Evolutionary conservation across 805 yeast genomes (phyloP).

Genomic region (Suhomyces sp.): DNA sequence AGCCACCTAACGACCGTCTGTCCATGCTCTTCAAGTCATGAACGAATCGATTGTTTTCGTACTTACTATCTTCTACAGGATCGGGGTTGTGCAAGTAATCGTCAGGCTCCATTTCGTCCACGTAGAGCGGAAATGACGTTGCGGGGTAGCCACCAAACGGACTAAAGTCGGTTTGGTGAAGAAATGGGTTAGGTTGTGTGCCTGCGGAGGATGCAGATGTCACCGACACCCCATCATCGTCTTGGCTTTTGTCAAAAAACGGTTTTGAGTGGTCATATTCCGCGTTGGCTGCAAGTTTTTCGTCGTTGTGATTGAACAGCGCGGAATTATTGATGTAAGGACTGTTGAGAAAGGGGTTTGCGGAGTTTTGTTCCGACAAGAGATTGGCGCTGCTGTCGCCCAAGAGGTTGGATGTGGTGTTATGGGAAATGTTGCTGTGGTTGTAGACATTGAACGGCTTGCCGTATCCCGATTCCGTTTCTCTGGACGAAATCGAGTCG

Average conservation of each 20-base stretch:
- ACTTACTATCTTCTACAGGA: constrained; percentile 85
- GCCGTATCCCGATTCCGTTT: constrained; percentile 22
- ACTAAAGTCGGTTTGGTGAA: constrained; percentile 60
- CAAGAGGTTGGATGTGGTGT: constrained; percentile 37
- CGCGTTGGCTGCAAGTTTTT: neutral
- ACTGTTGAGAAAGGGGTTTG: constrained; percentile 5
- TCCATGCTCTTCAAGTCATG: constrained; percentile 68
- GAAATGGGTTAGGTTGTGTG: constrained; percentile 27
- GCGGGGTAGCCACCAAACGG: constrained; percentile 99
- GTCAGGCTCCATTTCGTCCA: constrained; percentile 93
- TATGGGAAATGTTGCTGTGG: constrained; percentile 25
- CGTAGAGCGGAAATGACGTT: constrained; percentile 79
- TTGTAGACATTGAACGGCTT: constrained; percentile 40
- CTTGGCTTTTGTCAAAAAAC: neutral
- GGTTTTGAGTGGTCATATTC: neutral
- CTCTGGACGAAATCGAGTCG: constrained; percentile 13
- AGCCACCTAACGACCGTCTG: constrained; percentile 57
- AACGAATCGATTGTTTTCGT: constrained; percentile 66
- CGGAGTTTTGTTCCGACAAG: constrained; percentile 3
- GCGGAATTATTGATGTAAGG: constrained; percentile 5
- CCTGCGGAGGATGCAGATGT: constrained; percentile 16
- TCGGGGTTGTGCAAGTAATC: constrained; percentile 96
- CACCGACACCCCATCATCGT: neutral
- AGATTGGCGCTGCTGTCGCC: constrained; percentile 6
- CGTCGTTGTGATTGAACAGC: constrained; percentile 3